Evolutionary conservation across 2,329 filamentous ascomycete genomes (phyloP), one percentile per base, ranked within the genome.

Genomic region (Trichophyton verrucosum): DNA sequence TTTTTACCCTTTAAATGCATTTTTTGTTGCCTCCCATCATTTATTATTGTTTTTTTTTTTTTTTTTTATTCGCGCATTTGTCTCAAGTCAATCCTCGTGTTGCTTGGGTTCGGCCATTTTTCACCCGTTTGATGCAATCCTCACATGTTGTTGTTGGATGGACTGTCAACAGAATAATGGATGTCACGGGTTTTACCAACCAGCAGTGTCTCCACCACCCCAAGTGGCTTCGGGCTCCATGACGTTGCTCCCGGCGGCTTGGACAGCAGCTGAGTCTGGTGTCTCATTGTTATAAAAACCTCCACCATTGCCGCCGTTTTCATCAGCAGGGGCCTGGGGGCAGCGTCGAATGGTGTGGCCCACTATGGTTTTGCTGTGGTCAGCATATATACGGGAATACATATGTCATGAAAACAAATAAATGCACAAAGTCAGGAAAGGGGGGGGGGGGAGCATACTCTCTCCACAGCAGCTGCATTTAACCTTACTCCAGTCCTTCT

Each of bases 381-480:
- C 60, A 69, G 59, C n/a, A 60, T 58, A 47, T 42, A 11, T 40
- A 30, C 6, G 27, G 27, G 24, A 27, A 6, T 27, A 6, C 24
- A 27, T 27, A 27, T 27, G 24, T 8, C 17, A 47, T 17, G 3
- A 20, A 22, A 38, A 15, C 49, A 22, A 51, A 22, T n/a, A 30
- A 30, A 22, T 15, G 17, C 15, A 20, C 36, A 13, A 38, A 24
- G 24, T 38, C 33, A 13, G 33, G 27, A 8, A 1, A 20, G 33
- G 27, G 22, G 24, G 42, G 49, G 40, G 33, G 42, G 13, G 20
- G 40, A 47, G 69, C 72, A 67, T 66, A 77, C 76, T 75, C 59
- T 77, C 72, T 11, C 72, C 71, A 56, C 76, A 78, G 33, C 74
- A 74, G 63, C 71, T 75, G 66, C 76, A 78, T 61, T 76, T 72